Conservation (phyloP, 495 filamentous ascomycete species). For the Aspergillus steynii region DNA sequence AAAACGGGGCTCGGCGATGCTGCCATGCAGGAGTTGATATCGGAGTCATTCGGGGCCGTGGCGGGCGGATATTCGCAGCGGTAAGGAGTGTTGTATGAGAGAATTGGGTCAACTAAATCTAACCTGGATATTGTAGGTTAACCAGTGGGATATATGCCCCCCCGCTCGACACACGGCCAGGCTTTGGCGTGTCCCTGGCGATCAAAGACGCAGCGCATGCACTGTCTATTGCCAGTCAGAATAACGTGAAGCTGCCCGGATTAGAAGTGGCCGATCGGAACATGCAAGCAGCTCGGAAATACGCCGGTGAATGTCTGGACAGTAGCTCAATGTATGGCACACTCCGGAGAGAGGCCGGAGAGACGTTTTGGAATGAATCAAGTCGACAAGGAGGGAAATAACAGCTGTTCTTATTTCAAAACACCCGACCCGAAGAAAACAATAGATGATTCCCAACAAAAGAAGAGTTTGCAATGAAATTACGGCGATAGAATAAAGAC, state of each 20-base stretch:
- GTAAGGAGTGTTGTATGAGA: too few species aligned
- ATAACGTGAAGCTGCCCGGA: neutral
- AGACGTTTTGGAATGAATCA: neutral
- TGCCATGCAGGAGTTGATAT: slow-evolving; percentile 32
- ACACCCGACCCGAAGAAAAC: too few species aligned
- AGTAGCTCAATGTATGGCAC: slow-evolving; percentile 4
- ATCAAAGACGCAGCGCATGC: slow-evolving; percentile 4
- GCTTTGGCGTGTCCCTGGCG: neutral
- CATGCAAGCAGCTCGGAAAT: neutral
- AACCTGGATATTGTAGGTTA: neutral
- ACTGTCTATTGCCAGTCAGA: slow-evolving; percentile 1
- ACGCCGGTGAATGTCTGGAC: slow-evolving; percentile 1
- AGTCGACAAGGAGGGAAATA: slow-evolving; percentile 2
- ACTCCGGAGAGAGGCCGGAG: neutral
- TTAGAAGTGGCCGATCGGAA: neutral
- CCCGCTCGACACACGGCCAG: neutral
- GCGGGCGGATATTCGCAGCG: slow-evolving; percentile 1
- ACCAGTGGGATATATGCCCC: slow-evolving; percentile 1
- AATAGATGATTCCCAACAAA: too few species aligned
- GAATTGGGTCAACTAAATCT: too few species aligned
- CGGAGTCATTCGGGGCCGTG: slow-evolving; percentile 1
- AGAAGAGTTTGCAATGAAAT: too few species aligned
- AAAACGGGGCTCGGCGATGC: slow-evolving; percentile 34
- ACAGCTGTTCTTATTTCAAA: too few species aligned
- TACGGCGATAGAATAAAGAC: too few species aligned